Base-by-base conservation (phyloP, 2,329 filamentous ascomycete species). In the Torrubiella hemipterigena region DNA sequence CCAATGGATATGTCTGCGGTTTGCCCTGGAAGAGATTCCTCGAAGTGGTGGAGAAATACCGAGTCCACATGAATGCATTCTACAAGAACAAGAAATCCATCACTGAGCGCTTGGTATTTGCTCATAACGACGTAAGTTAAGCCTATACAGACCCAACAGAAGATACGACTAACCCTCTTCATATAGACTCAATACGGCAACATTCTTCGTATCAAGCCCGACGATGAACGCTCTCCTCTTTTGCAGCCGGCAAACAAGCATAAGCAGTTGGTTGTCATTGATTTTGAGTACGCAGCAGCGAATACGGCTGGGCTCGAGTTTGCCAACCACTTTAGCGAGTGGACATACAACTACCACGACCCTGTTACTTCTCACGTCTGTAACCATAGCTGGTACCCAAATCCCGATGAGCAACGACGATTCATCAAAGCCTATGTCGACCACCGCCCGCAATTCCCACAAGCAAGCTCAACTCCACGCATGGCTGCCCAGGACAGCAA, bases 151-250 rank as follows among this genome's bases (percentile, higher is more conserved):
- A n/a, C n/a, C n/a, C n/a, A n/a, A n/a, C n/a, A n/a, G n/a, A n/a
- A n/a, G n/a, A n/a, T n/a, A n/a, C n/a, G n/a, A n/a, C n/a, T n/a
- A n/a, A n/a, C n/a, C n/a, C n/a, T n/a, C n/a, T n/a, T n/a, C n/a
- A n/a, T n/a, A n/a, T 38, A 93, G 85, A 94, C 91, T 5, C 91
- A 98, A 76, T 96, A 98, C 48, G 91, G 91, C 41, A 98, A 98
- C 51, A 91, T 98, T 39, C 74, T 98, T 30, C 84, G 87, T 22
- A 55, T 78, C 30, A 62, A 64, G 3, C 72, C 72, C 3, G 67
- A 76, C 33, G 68, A 75, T 52, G 72, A 84, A 42, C 79, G 86
- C 44, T 95, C 87, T 1, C 91, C 89, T 1, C 70, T 96, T 7
- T 68, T 95, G 9, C 73, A 91, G 30, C 86, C 91, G 0, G 77